phyloP scores from a whole-genome alignment of 2,329 filamentous ascomycete genomes.

The Colletotrichum horii region DNA sequence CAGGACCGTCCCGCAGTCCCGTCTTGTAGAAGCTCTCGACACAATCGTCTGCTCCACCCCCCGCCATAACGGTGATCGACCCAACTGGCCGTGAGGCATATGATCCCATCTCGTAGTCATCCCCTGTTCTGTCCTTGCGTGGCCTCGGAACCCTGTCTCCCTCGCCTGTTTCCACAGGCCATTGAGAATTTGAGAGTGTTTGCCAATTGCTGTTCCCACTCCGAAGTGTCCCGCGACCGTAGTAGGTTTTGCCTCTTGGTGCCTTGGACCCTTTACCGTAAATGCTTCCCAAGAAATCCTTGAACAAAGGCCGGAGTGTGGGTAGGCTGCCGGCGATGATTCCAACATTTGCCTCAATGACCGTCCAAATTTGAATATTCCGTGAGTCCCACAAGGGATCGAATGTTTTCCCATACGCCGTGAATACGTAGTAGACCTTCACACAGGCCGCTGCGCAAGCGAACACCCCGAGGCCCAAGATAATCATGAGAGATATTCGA shows the following conservation, averaged over 20 bases:
- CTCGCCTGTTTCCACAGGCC: constrained; percentile 25
- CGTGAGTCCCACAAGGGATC: constrained; percentile 51
- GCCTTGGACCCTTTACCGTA: constrained; percentile 34
- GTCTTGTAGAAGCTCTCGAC: constrained; percentile 26
- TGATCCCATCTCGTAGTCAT: constrained; percentile 29
- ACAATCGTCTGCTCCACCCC: constrained; percentile 25
- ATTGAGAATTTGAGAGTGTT: constrained; percentile 25
- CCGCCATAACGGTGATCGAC: constrained; percentile 25
- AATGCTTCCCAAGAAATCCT: constrained; percentile 32
- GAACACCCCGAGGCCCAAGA: constrained; percentile 50
- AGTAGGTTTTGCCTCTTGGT: constrained; percentile 28
- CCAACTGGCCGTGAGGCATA: neutral
- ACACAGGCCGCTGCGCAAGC: constrained; percentile 46
- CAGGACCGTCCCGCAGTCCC: neutral
- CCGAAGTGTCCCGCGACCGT: constrained; percentile 26
- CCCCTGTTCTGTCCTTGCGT: neutral
- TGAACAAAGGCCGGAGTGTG: constrained; percentile 38
- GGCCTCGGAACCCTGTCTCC: constrained; percentile 31
- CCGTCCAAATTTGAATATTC: constrained; percentile 53
- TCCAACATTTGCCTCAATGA: constrained; percentile 40
- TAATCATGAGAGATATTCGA: constrained; percentile 42
- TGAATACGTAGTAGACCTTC: constrained; percentile 41
- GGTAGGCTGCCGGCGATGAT: constrained; percentile 42
- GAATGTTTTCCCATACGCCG: constrained; percentile 40
- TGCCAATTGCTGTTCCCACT: constrained; percentile 30